A percentile compares a stretch with the other conserved stretches of the same genome.
phyloP scores from a whole-genome alignment of 495 filamentous ascomycete genomes.

The Aspergillus olivimuriae region DNA sequence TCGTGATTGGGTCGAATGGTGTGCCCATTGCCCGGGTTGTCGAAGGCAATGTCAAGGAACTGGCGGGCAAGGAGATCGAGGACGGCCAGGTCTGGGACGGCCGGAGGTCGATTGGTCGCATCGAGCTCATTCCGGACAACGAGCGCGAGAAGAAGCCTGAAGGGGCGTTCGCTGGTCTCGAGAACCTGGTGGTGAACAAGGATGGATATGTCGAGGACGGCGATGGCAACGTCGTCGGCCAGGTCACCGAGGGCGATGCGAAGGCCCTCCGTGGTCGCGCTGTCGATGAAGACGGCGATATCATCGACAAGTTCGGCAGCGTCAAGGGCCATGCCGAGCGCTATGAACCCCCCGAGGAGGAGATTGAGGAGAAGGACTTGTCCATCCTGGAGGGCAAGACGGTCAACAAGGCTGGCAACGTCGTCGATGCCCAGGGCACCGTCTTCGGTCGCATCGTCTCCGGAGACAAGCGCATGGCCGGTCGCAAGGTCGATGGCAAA shows the following conservation, averaged over 20 bases:
- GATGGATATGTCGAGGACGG: slow-evolving; percentile 66
- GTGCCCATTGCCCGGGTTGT: slow-evolving; percentile 63
- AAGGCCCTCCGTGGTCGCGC: slow-evolving; percentile 67
- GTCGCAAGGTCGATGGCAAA: slow-evolving; percentile 74
- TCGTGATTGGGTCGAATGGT: slow-evolving; percentile 66
- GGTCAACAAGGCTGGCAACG: slow-evolving; percentile 80
- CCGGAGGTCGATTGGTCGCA: slow-evolving; percentile 66
- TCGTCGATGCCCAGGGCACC: slow-evolving; percentile 67
- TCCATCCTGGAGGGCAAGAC: slow-evolving; percentile 72
- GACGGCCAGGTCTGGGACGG: slow-evolving; percentile 70
- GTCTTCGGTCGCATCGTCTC: slow-evolving; percentile 72
- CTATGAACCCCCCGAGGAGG: slow-evolving; percentile 54
- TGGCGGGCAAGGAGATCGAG: slow-evolving; percentile 63
- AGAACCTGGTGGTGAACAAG: slow-evolving; percentile 60
- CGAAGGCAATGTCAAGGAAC: slow-evolving; percentile 60
- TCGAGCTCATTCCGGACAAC: slow-evolving; percentile 64
- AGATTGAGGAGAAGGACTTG: slow-evolving; percentile 48
- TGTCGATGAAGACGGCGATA: slow-evolving; percentile 80
- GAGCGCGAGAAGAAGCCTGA: slow-evolving; percentile 67
- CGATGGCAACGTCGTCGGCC: slow-evolving; percentile 62
- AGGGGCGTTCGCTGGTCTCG: slow-evolving; percentile 69
- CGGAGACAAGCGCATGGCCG: slow-evolving; percentile 66
- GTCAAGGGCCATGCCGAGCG: slow-evolving; percentile 70
- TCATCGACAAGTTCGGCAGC: slow-evolving; percentile 74
- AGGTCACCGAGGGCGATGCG: slow-evolving; percentile 68